Evolutionary conservation across 163 green algal species (phyloP), one percentile per base, ranked within the genome.

Genomic region (Scenedesmus sp.): DNA sequence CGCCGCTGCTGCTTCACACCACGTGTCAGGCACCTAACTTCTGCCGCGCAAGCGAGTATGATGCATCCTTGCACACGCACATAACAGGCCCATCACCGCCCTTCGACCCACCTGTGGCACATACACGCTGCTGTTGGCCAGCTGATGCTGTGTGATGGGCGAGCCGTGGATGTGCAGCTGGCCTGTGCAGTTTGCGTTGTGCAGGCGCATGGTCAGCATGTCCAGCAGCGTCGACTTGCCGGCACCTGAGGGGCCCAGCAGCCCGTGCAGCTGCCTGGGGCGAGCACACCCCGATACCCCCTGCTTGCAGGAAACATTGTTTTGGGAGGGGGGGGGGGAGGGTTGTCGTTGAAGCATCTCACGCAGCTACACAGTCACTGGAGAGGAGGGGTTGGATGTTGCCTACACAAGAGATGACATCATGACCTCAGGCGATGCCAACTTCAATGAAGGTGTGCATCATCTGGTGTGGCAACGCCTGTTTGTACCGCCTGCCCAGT

Each of bases 171-270:
- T 83, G 43, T 90, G 59, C 81, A 96, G 65, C 72, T 92, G 44
- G 2, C 92, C 89, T 16, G 26, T 26, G 30, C 65, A 86, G 46
- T 35, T 53, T 7, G 30, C 43, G 51, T 42, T 59, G 15, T 40
- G n/a, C 33, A 46, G 86, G 30, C 90, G 40, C 76, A 92, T 86
- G 10, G 94, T 86, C 24, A 96, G 83, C 49, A 95, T 76, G 70
- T 96, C 94, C 68, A 96, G 87, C 26, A 96, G 73, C 20, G 88
- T 95, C 53, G 92, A 93, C 87, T 96, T 96, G 65, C 94, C 94
- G 43, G 93, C 93, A 59, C 89, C 89, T 24, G 86, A 92, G 1
- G 92, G 92, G n/a, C 92, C 92, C 81, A 94, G 86, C 49, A 94
- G 86, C 26, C 81, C 92, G 9, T 92, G 92, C 46, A 94, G 72